These are phyloP conservation scores for Fraxinus anomala DNA, from an alignment of 257 asterid genomes.

Conservation along the genomic window DNA sequence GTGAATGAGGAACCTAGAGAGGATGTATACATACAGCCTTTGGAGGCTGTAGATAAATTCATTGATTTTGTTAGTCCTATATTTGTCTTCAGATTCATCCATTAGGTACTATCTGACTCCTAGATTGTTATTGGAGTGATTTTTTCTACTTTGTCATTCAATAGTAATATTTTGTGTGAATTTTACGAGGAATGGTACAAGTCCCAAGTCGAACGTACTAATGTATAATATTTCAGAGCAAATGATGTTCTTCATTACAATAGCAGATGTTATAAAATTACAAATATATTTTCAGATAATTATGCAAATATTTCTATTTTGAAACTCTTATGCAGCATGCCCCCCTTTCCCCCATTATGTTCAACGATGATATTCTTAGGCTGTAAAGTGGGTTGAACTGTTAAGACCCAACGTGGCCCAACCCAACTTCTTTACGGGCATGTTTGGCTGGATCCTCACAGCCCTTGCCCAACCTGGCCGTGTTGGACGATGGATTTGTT, in stretches of 20 bases:
- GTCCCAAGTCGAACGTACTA: neutral
- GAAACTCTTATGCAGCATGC: neutral
- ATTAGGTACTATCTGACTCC: constrained; percentile 32
- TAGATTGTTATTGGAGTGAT: neutral
- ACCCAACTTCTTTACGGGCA: too few species aligned
- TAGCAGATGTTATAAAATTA: neutral
- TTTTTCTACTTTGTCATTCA: neutral
- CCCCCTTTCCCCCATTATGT: too few species aligned
- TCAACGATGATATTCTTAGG: too few species aligned
- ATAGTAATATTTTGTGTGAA: neutral
- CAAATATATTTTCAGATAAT: neutral
- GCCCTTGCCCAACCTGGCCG: too few species aligned
- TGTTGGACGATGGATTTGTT: too few species aligned
- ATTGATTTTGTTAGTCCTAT: constrained; percentile 54
- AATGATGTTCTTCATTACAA: neutral
- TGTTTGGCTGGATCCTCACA: too few species aligned
- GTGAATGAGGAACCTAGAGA: constrained; percentile 83
- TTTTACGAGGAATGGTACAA: neutral
- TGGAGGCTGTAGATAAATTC: constrained; percentile 51
- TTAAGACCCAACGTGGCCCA: too few species aligned
- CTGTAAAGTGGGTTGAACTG: too few species aligned
- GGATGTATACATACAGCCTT: constrained; percentile 54
- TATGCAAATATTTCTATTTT: neutral
- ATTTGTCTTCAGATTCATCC: constrained; percentile 68
- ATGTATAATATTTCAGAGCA: neutral